Percentiles rank a stretch among this genome's conserved stretches.
These are phyloP conservation scores for Hanseniaspora sp. DNA, from an alignment of 1,139 yeast genomes.

Conservation along the genomic window DNA sequence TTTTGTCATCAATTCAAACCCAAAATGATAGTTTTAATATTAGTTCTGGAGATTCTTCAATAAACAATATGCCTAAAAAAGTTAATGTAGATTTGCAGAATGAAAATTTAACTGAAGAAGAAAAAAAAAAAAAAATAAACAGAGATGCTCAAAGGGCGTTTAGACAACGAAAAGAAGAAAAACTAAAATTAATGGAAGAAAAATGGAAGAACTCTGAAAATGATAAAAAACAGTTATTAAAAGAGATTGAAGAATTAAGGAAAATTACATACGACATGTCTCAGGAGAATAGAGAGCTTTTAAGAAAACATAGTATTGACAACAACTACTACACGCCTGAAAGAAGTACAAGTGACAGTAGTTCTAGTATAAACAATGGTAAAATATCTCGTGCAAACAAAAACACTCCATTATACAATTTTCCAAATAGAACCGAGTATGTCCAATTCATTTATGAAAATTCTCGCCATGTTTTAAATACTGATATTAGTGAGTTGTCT, in stretches of 20 bases:
- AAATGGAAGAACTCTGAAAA: constrained; percentile 51
- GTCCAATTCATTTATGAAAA: constrained; percentile 17
- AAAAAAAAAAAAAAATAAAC: constrained; percentile 68
- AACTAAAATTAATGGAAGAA: constrained; percentile 54
- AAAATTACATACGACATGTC: constrained; percentile 44
- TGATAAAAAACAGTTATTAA: constrained; percentile 42
- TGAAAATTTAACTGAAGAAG: constrained; percentile 15
- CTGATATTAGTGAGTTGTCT: constrained; percentile 15
- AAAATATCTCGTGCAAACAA: neutral
- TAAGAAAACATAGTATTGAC: constrained; percentile 21
- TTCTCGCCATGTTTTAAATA: constrained; percentile 14
- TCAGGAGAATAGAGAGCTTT: constrained; percentile 49
- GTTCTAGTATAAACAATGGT: neutral
- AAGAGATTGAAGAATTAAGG: constrained; percentile 45
- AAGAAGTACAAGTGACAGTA: neutral
- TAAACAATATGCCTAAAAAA: neutral
- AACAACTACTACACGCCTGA: constrained; percentile 8
- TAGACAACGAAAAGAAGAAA: constrained; percentile 71
- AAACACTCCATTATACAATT: constrained; percentile 19
- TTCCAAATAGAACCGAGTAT: constrained; percentile 25
- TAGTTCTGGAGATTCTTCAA: neutral
- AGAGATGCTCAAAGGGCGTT: constrained; percentile 87
- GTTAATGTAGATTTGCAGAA: neutral
- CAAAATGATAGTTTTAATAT: too few species aligned
- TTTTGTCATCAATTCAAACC: too few species aligned